phyloP scores from a whole-genome alignment of 345 rosid genomes.

The Gossypium herbaceum region DNA sequence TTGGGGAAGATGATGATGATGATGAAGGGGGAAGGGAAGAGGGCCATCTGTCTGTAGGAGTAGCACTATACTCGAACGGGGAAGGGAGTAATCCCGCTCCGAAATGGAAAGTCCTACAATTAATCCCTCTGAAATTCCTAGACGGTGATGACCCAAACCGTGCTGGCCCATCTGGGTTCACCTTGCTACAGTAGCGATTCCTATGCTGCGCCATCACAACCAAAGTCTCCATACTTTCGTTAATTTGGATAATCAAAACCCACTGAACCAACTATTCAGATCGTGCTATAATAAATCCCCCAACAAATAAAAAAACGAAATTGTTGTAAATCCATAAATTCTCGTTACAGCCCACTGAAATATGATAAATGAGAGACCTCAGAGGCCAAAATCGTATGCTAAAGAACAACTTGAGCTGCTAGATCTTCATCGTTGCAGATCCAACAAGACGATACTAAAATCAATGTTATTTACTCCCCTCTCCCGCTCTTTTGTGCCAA shows the following conservation, averaged over 20 bases:
- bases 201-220: constrained; percentile 62
- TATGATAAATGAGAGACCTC: constrained; percentile 23
- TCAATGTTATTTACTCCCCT: constrained; percentile 6
- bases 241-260: constrained; percentile 14
- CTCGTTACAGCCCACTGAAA: constrained; percentile 6
- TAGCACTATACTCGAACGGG: constrained; percentile 36
- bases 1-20: constrained; percentile 24
- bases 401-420: background rate
- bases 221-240: constrained; percentile 65
- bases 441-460: constrained; percentile 23
- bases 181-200: constrained; percentile 50
- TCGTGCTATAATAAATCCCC: constrained; percentile 5
- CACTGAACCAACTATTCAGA: constrained; percentile 16
- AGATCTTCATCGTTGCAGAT: constrained; percentile 35
- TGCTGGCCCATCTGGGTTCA: constrained; percentile 37
- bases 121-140: constrained; percentile 50
- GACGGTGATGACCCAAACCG: constrained; percentile 53
- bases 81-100: constrained; percentile 72
- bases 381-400: background rate
- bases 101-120: constrained; percentile 71
- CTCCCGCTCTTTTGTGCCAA: background rate
- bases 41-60: constrained; percentile 28
- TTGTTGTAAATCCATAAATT: constrained; percentile 10
- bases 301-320: background rate
- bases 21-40: constrained; percentile 19